These are phyloP conservation scores for Monosporascus sp. DNA, from an alignment of 2,329 filamentous ascomycete species.

Conservation along the genomic window DNA sequence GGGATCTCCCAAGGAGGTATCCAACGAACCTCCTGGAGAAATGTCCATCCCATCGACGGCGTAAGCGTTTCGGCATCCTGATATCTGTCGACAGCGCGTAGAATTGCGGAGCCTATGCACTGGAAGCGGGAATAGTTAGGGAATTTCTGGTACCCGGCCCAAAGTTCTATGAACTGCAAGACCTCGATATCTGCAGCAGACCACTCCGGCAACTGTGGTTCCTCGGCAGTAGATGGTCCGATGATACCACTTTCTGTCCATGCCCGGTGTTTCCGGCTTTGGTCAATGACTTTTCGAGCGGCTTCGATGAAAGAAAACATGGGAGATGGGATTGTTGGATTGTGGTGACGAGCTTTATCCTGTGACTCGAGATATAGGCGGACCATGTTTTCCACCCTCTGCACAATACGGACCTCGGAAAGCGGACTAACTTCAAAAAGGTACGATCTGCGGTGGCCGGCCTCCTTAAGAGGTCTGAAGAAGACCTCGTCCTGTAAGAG, in stretches of 20 bases:
- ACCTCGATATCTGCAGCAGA: conserved; percentile 47
- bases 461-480: conserved; percentile 49
- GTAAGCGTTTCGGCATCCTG: conserved; percentile 40
- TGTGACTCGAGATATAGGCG: conserved; percentile 45
- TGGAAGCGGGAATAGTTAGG: conserved; percentile 46
- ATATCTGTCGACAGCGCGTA: conserved; percentile 60
- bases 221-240: conserved; percentile 26
- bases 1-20: conserved; percentile 67
- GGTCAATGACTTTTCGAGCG: conserved; percentile 45
- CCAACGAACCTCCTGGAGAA: conserved; percentile 71
- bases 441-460: conserved; percentile 46
- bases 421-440: conserved; percentile 58
- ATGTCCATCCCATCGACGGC: conserved; percentile 50
- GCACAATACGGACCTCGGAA: conserved; percentile 47
- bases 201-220: conserved; percentile 32
- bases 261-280: conserved; percentile 42
- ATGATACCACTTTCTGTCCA: conserved; percentile 49
- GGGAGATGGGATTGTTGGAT: conserved; percentile 1
- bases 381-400: conserved; percentile 45
- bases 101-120: conserved; percentile 57
- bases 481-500: conserved; percentile 55
- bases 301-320: conserved; percentile 43
- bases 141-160: conserved; percentile 55
- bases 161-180: conserved; percentile 65
- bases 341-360: not conserved